These are phyloP conservation scores for Coemansia sp. DNA, from an alignment of 192 early-diverging fungal species.

Conservation along the genomic window DNA sequence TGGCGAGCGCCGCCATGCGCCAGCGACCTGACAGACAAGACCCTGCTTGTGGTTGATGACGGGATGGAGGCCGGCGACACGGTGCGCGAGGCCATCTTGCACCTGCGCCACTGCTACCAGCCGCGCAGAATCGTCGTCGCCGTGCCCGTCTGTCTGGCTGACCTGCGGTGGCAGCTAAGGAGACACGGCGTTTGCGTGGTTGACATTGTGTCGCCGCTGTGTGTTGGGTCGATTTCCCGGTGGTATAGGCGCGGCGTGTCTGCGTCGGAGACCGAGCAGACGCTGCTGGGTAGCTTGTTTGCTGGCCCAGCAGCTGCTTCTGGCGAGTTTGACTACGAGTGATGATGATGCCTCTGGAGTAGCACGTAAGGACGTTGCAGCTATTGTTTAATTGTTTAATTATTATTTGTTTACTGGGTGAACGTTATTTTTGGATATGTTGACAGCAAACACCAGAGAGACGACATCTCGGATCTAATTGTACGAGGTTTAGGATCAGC, in stretches of 20 bases:
- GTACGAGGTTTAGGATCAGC: no score
- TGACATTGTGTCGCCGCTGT: slow-evolving; percentile 49
- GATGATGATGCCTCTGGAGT: background rate
- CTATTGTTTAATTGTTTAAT: background rate
- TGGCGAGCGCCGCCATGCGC: background rate
- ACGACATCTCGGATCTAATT: no score
- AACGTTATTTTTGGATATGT: no score
- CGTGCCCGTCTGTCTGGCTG: slow-evolving; percentile 54
- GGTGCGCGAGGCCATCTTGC: slow-evolving; percentile 53
- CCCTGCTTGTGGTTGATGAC: slow-evolving; percentile 53
- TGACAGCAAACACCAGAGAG: no score
- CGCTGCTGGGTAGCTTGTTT: slow-evolving; percentile 31
- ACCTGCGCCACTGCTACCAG: slow-evolving; percentile 40
- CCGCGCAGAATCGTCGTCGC: slow-evolving; percentile 41
- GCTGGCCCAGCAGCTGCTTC: background rate
- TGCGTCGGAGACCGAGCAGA: slow-evolving; percentile 28
- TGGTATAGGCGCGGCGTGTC: slow-evolving; percentile 39
- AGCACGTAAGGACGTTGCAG: background rate
- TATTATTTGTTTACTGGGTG: background rate
- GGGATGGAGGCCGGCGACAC: slow-evolving; percentile 54
- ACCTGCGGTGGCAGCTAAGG: slow-evolving; percentile 42
- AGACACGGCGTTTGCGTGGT: slow-evolving; percentile 43
- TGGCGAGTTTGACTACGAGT: slow-evolving; percentile 29
- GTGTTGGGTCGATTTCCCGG: slow-evolving; percentile 32
- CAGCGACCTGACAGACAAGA: slow-evolving; percentile 20